These are phyloP conservation scores for Clitopilus hobsonii DNA, from an alignment of 768 basidiomycete genomes.

Conservation along the genomic window DNA sequence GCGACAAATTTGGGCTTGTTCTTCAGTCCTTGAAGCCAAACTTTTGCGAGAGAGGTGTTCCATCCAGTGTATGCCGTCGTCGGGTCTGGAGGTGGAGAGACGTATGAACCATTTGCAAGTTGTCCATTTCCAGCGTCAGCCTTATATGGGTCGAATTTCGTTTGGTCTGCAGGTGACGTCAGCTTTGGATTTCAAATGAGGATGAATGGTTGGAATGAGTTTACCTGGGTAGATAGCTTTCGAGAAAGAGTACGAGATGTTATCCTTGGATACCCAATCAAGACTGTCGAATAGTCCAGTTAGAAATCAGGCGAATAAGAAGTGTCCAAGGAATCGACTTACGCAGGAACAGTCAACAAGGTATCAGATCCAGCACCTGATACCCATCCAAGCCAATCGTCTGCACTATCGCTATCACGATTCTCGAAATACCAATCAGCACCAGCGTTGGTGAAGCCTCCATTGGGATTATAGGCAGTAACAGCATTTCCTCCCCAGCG, in stretches of 20 bases:
- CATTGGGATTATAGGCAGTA: slow-evolving; percentile 49
- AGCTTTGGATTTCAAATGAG: not conserved
- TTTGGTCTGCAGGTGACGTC: slow-evolving; percentile 30
- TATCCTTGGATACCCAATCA: slow-evolving; percentile 54
- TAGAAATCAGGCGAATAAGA: not conserved
- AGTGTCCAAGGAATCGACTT: slow-evolving; percentile 15
- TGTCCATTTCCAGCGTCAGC: slow-evolving; percentile 44
- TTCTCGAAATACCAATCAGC: slow-evolving; percentile 57
- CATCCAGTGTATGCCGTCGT: slow-evolving; percentile 38
- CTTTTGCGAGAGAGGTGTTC: slow-evolving; percentile 38
- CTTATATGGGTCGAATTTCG: slow-evolving; percentile 41
- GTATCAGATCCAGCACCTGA: slow-evolving; percentile 35
- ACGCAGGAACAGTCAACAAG: slow-evolving; percentile 48
- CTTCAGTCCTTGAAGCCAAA: slow-evolving; percentile 39
- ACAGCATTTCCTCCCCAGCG: slow-evolving; percentile 56
- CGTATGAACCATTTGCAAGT: slow-evolving; percentile 41
- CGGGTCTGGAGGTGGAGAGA: slow-evolving; percentile 34
- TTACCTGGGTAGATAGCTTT: slow-evolving; percentile 36
- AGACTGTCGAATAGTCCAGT: slow-evolving; percentile 24
- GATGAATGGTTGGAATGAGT: not conserved
- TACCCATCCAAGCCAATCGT: slow-evolving; percentile 48
- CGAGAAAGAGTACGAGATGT: slow-evolving; percentile 49
- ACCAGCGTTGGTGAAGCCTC: slow-evolving; percentile 48
- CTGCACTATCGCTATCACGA: slow-evolving; percentile 35
- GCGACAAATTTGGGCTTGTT: slow-evolving; percentile 46